Conservation (phyloP, 768 basidiomycete genomes). For the Termitomyces eurrhizus region DNA sequence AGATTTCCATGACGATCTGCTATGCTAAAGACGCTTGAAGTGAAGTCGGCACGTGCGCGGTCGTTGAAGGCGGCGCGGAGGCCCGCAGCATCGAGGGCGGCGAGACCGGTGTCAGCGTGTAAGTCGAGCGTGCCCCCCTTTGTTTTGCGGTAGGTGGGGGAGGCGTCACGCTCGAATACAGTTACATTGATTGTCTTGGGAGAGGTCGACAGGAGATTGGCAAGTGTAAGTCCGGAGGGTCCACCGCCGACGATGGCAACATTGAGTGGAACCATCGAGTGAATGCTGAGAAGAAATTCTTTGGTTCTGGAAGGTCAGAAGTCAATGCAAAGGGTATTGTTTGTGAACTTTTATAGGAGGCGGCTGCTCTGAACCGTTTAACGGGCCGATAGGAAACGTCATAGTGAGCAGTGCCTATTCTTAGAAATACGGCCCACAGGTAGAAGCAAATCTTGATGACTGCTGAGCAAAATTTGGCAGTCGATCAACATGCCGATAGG, state of each 20-base stretch:
- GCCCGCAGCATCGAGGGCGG: constrained; percentile 21
- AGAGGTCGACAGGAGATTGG: constrained; percentile 16
- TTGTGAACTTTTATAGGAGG: not conserved
- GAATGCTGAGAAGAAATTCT: not conserved
- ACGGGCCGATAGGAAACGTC: not conserved
- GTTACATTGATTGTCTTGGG: constrained; percentile 12
- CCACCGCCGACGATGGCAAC: constrained; percentile 21
- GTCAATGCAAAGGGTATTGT: not conserved
- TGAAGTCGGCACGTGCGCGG: constrained; percentile 15
- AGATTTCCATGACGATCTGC: constrained; percentile 13
- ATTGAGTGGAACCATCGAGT: constrained; percentile 4
- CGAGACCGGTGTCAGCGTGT: constrained; percentile 21
- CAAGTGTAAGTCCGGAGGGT: constrained; percentile 23
- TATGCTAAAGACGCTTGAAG: constrained; percentile 13
- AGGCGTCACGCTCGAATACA: constrained; percentile 22
- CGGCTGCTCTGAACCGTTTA: not conserved
- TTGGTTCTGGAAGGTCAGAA: not conserved
- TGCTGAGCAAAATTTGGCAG: too few relatives aligned
- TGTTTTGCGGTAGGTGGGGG: constrained; percentile 13
- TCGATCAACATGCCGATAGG: not conserved
- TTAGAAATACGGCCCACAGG: too few relatives aligned
- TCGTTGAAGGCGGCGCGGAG: constrained; percentile 20
- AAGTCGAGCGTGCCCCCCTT: constrained; percentile 27
- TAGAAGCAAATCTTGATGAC: too few relatives aligned
- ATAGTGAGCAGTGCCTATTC: too few relatives aligned